These are phyloP conservation scores for Escovopsis sp. DNA, from an alignment of 2,329 filamentous ascomycete species.

Conservation along the genomic window DNA sequence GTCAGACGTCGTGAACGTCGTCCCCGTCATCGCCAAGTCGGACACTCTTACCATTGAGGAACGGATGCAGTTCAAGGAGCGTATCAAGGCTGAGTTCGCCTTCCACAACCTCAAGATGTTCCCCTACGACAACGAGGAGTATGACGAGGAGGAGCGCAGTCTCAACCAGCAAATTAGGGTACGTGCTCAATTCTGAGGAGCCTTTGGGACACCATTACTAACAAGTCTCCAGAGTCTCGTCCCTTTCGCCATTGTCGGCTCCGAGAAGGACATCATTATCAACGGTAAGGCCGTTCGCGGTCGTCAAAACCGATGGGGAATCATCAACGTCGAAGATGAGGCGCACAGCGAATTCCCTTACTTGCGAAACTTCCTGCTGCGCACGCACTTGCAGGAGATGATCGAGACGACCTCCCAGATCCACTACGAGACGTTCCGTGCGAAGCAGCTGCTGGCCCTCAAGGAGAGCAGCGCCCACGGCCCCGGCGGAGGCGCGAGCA, in stretches of 20 bases:
- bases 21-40: constrained; percentile 96
- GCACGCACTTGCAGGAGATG: constrained; percentile 94
- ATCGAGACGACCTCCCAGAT: constrained; percentile 99
- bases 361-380: constrained; percentile 93
- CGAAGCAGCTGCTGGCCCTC: constrained; percentile 92
- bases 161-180: constrained; percentile 97
- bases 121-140: constrained; percentile 98
- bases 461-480: constrained; percentile 94
- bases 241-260: constrained; percentile 94
- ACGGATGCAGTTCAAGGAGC: constrained; percentile 91
- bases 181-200: constrained; percentile 13
- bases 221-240: constrained; percentile 55
- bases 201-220: not conserved
- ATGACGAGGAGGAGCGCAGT: constrained; percentile 88
- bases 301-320: constrained; percentile 97
- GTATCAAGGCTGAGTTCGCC: constrained; percentile 97
- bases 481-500: constrained; percentile 48
- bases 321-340: constrained; percentile 99
- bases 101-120: constrained; percentile 99
- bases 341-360: constrained; percentile 99
- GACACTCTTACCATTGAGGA: constrained; percentile 94
- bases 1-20: constrained; percentile 96
- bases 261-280: constrained; percentile 94
- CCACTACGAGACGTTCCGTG: constrained; percentile 99
- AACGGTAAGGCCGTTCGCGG: constrained; percentile 94